Base-by-base conservation (phyloP, 345 rosid genomes). In the Citrus reticulata region DNA sequence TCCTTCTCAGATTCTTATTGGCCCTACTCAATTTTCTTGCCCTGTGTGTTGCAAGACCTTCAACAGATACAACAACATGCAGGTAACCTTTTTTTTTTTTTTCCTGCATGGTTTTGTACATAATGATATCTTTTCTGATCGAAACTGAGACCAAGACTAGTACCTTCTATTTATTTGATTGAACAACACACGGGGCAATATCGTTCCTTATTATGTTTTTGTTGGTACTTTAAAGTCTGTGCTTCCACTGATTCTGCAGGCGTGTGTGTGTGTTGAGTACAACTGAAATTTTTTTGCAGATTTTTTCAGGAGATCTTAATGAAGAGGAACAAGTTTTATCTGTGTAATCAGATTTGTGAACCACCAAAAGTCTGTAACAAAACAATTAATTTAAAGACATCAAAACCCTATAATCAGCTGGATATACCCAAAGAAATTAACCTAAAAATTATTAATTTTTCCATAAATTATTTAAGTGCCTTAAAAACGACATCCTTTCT, bases 31-130 rank as follows among this genome's bases (percentile, higher is more conserved):
- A 86, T 95, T 95, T 85, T 93, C 98, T 69, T 95, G 98, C 91
- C 98, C 98, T 89, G 92, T 95, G 83, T 95, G 98, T 85, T 93
- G 83, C 92, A 93, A 93, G 86, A 92, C 92, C 85, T 95, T 95
- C 92, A 93, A 92, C 68, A 89, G 98, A 90, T 95, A 93, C 90
- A 95, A 95, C 84, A 95, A 95, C 94, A 93, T 95, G 98, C 98
- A 95, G 94, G 98, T 93, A 54, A 54, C 58, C 20, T 5, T 54
- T 54, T 54, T 54, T 54, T 51, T 42, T 46, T 39, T 37, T 37
- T 35, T 6, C 42, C 13, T 46, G 51, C 51, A 46, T 46, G 51
- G 51, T 46, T 46, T 13, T 46, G 5, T 11, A 46, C 51, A 46
- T 0, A 46, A 46, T 3, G 51, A 54, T 16, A 54, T 54, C 74